Percentiles rank a stretch among this genome's conserved stretches.
phyloP scores from a whole-genome alignment of 1,139 yeast species.

The Pichia sp. region DNA sequence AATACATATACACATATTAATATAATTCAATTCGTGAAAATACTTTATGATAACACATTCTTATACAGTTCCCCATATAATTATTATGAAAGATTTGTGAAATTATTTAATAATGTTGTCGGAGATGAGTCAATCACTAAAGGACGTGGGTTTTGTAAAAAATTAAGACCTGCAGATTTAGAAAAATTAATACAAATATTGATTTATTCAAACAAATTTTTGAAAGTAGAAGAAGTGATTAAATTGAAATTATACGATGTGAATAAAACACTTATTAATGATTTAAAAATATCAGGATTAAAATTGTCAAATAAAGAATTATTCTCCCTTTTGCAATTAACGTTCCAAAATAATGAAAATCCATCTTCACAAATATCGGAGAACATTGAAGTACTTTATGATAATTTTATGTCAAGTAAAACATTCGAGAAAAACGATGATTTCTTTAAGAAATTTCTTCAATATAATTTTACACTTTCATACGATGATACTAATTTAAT shows the following conservation, averaged over 20 bases:
- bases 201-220: constrained; percentile 5
- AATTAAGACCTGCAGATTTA: constrained; percentile 11
- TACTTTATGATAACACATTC: constrained; percentile 9
- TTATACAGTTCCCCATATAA: constrained; percentile 6
- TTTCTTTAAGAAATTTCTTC: constrained; percentile 9
- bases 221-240: not conserved
- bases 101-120: not conserved
- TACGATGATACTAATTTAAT: not conserved
- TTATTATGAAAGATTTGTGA: constrained; percentile 4
- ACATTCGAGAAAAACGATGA: constrained; percentile 8
- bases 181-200: constrained; percentile 9
- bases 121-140: not conserved
- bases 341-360: constrained; percentile 1
- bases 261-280: constrained; percentile 1
- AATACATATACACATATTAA: constrained; percentile 8
- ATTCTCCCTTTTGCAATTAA: constrained; percentile 9
- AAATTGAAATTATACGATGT: constrained; percentile 3
- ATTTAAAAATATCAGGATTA: constrained; percentile 4
- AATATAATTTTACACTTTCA: constrained; percentile 3
- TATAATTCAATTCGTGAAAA: constrained; percentile 7
- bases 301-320: constrained; percentile 13
- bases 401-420: constrained; percentile 7
- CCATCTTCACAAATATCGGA: not conserved
- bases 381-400: constrained; percentile 3
- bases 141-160: constrained; percentile 3